Evolutionary conservation across 441 rosid species (phyloP).

Genomic region (Jatropha podagrica): DNA sequence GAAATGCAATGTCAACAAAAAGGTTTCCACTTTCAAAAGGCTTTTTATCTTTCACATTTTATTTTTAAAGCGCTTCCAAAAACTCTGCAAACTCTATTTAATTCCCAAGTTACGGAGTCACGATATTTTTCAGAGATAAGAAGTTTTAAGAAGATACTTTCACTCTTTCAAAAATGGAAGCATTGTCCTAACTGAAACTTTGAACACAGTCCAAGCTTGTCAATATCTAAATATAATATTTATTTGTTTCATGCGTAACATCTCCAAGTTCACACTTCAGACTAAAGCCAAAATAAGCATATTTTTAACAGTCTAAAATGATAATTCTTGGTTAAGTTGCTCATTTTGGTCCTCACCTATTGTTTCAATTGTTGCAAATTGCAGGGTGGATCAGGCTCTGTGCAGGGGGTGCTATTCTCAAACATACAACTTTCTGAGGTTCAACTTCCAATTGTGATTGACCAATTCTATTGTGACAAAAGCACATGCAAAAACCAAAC

Average conservation of each 20-base stretch:
- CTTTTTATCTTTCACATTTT: background rate
- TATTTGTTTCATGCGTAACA: background rate
- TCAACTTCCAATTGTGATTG: conserved; percentile 81
- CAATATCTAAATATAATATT: background rate
- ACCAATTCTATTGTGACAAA: conserved; percentile 92
- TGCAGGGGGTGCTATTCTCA: conserved; percentile 77
- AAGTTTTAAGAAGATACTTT: background rate
- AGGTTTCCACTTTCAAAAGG: conserved; percentile 10
- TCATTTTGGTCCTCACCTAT: conserved; percentile 8
- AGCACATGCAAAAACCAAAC: conserved; percentile 76
- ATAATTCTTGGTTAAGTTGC: background rate
- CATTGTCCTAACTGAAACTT: conserved; percentile 4
- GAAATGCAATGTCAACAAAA: background rate
- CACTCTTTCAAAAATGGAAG: background rate
- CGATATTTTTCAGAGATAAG: background rate
- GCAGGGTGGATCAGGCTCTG: conserved; percentile 97
- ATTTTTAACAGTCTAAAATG: background rate
- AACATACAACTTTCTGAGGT: conserved; percentile 92
- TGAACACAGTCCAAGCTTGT: conserved; percentile 3
- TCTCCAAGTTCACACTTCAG: conserved; percentile 2
- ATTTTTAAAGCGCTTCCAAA: background rate
- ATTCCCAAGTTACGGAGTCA: background rate
- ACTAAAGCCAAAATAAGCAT: background rate
- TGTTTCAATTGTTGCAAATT: conserved; percentile 23
- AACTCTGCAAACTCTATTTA: background rate